Evolutionary conservation across 2,329 filamentous ascomycete genomes (phyloP), one percentile per base, ranked within the genome.

Genomic region (Metarhizium humberi): DNA sequence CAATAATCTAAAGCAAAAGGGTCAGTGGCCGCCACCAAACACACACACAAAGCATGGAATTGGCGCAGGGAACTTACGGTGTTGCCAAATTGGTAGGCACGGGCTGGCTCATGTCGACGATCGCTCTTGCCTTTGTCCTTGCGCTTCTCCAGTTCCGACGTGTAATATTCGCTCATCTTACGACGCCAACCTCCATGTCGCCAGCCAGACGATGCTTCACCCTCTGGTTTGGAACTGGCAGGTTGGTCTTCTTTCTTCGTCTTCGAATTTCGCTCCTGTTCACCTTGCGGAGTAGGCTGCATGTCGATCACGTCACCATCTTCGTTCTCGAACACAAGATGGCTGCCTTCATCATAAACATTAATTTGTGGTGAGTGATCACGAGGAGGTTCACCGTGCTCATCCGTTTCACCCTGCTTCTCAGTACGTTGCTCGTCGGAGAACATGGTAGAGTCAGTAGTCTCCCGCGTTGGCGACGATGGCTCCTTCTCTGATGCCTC

Each of bases 271-370:
- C 16, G 40, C 5, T 53, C 48, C 16, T 45, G 29, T 16, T 54
- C 25, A 13, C 20, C 55, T 36, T 57, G 53, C 30, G 61, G 54
- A 36, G 54, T 62, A 3, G 62, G 62, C 60, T 85, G 78, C 0
- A 89, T 81, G 18, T 82, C 82, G 6, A 96, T 68, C 3, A 96
- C 92, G 54, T 96, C 92, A 7, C 92, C 92, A 56, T 96, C 87
- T 59, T 85, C 77, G 62, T 95, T 88, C 69, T 97, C 92, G 55
- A 95, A 83, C 6, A 96, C 74, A 43, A 94, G 80, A 25, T 95
- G 71, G 53, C 85, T 69, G 1, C 92, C 91, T 71, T 96, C 91
- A 60, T 92, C 82, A 61, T 87, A 96, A 0, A 92, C 79, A 58
- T 95, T 84, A 10, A 89, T 68, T 29, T 70, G 65, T 2, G 64